Evolutionary conservation across 306 rosid species (phyloP), one percentile per base, ranked within the genome.

Genomic region (Lathyrus oleraceus): DNA sequence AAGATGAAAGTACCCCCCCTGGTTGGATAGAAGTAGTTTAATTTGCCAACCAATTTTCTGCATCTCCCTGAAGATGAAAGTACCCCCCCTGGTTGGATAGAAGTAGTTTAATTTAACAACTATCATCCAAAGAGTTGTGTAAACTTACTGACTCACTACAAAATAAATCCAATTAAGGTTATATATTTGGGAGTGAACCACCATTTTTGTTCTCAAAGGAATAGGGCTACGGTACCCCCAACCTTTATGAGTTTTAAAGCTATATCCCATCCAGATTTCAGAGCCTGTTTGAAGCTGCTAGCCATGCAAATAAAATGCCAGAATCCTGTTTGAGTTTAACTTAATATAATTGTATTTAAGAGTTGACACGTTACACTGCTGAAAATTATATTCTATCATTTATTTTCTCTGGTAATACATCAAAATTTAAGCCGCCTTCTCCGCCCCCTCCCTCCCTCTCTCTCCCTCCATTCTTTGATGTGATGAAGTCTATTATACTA

Each of bases 381-480:
- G 17, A 65, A 25, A 74, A 30, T 20, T 66, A 30, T 30, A 28
- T 54, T 43, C 48, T 30, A 28, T 74, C 39, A 13, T 65, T 66
- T 74, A 30, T 19, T 72, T 39, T 62, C 64, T 16, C 8, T 16
- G 40, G 14, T 56, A 42, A 65, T 75, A 11, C 49, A 36, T 35
- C 27, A 47, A 21, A 21, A 2, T 10, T 20, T 9, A 19, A 0
- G 13, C 11, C 8, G 6, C 30, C 30, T 30, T 52, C 57, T 51
- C 20, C 16, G 57, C 73, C 16, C 42, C 30, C 28, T 67, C 16
- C 19, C 20, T 30, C 35, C 19, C 20, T 23, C 25, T 23, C 25
- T 3, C 25, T 35, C 5, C 38, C 16, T 54, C 59, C 65, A 44
- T 44, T 58, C 28, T 56, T 74, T 66, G 58, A 32, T 19, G 25